These are phyloP conservation scores for Vigna radiata DNA, from an alignment of 306 rosid species.

Conservation along the genomic window DNA sequence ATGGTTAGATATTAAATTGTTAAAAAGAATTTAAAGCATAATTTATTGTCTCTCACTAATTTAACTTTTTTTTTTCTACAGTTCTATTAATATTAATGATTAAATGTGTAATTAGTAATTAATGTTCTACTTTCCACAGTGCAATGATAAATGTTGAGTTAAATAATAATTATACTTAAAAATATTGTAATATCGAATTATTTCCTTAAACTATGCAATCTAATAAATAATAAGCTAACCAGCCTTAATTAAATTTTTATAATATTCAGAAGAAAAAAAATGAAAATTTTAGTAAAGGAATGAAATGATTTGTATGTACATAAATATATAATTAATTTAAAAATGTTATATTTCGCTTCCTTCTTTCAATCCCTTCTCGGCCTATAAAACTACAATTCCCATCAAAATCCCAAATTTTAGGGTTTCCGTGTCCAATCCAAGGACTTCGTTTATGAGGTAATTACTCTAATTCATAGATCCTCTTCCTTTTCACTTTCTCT, in stretches of 20 bases:
- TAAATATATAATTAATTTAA: constrained; percentile 18
- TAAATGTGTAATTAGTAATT: no score
- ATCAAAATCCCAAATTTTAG: constrained; percentile 49
- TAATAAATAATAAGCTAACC: no score
- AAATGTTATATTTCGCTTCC: constrained; percentile 3
- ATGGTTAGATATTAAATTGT: background rate
- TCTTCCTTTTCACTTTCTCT: constrained; percentile 30
- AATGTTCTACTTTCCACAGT: no score
- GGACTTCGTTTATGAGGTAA: constrained; percentile 57
- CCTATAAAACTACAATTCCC: constrained; percentile 54
- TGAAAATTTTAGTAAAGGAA: background rate
- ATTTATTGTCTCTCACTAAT: background rate
- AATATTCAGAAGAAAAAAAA: background rate
- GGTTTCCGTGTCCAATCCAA: constrained; percentile 52
- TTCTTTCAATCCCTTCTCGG: constrained; percentile 28
- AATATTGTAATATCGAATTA: no score
- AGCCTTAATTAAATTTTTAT: background rate
- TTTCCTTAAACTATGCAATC: no score
- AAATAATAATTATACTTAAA: no score
- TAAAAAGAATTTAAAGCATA: background rate
- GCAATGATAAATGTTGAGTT: no score
- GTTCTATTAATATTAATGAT: background rate
- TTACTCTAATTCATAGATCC: constrained; percentile 33
- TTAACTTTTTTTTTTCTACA: background rate
- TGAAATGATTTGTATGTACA: background rate